Evolutionary conservation across 2,329 filamentous ascomycete species (phyloP), one percentile per base, ranked within the genome.

Genomic region (Alternaria angustiovoidea): DNA sequence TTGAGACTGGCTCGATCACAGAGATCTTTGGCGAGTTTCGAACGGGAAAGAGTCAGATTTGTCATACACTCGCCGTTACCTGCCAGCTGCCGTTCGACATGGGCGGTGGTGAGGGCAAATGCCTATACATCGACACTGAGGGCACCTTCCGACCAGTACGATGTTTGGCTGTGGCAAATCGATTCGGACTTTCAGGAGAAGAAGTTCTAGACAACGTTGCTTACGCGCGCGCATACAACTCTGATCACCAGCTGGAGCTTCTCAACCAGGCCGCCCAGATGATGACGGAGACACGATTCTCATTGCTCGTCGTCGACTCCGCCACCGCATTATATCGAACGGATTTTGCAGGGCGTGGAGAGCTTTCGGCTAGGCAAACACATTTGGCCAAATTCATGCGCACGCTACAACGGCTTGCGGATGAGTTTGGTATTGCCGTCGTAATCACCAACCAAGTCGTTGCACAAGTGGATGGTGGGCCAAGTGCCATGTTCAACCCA

Each of bases 231-330:
- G 95, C 95, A 9, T 99, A 99, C 83, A 99, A 99, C 78, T 98
- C 94, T 0, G 95, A 99, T 68, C 95, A 99, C 79, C 95, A 99
- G 79, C 87, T 99, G 51, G 93, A 97, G 77, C 86, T 99, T 7
- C 88, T 99, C 63, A 95, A 95, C 72, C 94, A 98, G 79, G 96
- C 95, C 4, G 91, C 95, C 2, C 89, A 93, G 63, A 99, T 99
- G 95, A 99, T 99, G 96, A 97, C 94, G 59, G 96, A 99, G 82
- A 99, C 95, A 0, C 89, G 95, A 4, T 99, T 99, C 79, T 98
- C 95, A 3, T 86, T 99, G 8, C 88, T 99, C 51, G 89, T 99
- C 49, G 95, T 99, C 57, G 95, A 99, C 80, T 97, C 93, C 57
- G 96, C 96, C 14, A 99, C 95, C 0, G 91, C 94, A 2, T 86